These are phyloP conservation scores for Peterozyma toletana DNA, from an alignment of 805 yeast species.

Conservation along the genomic window DNA sequence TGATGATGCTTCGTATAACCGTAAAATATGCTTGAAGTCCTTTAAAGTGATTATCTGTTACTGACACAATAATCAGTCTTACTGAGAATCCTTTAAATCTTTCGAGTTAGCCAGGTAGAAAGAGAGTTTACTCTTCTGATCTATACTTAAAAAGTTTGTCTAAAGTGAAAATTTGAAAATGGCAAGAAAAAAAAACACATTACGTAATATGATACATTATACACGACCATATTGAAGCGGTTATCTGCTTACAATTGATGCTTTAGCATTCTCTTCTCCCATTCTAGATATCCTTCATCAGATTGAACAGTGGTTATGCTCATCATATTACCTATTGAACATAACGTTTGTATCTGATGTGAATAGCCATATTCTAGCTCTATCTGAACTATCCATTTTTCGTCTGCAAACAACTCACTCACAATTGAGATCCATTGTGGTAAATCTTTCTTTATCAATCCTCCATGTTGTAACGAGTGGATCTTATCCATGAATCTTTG, in stretches of 20 bases:
- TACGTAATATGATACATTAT: not conserved
- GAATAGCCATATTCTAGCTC: constrained; percentile 33
- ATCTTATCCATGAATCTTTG: constrained; percentile 41
- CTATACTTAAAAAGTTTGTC: too few relatives aligned
- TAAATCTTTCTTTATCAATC: constrained; percentile 40
- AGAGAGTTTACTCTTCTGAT: too few relatives aligned
- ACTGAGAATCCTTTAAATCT: too few relatives aligned
- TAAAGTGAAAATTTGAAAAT: too few relatives aligned
- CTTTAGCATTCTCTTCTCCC: constrained; percentile 17
- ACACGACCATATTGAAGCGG: constrained; percentile 2
- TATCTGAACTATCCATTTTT: constrained; percentile 55
- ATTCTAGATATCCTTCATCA: constrained; percentile 22
- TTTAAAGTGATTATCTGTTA: too few relatives aligned
- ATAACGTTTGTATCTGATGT: constrained; percentile 15
- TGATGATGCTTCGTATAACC: too few relatives aligned
- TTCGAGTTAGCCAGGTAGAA: too few relatives aligned
- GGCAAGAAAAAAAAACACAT: too few relatives aligned
- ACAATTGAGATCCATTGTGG: constrained; percentile 47
- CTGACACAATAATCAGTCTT: too few relatives aligned
- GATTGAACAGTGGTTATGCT: constrained; percentile 18
- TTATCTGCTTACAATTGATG: too few relatives aligned
- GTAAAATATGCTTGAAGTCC: too few relatives aligned
- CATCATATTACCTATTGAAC: constrained; percentile 10
- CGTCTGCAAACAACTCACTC: constrained; percentile 44
- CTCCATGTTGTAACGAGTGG: constrained; percentile 47